These are phyloP conservation scores for Marasmius tenuissimus DNA, from an alignment of 1,284 basidiomycete species.

Conservation along the genomic window DNA sequence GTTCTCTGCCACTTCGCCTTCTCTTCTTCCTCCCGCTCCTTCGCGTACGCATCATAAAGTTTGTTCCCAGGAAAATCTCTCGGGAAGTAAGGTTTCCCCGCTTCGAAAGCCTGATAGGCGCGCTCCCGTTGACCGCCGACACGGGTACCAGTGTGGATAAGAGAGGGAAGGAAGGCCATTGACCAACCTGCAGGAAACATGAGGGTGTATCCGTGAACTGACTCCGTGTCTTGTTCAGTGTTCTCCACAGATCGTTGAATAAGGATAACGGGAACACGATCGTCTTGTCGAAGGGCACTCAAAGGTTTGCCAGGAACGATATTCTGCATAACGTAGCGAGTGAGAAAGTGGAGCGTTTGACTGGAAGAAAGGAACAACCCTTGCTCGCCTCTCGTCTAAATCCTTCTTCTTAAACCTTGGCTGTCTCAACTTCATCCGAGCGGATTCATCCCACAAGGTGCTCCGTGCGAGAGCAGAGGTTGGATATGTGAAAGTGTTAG, in stretches of 20 bases:
- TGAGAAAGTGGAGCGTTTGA: not conserved
- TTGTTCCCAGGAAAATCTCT: constrained; percentile 68
- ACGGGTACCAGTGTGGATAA: constrained; percentile 78
- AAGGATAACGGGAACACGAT: constrained; percentile 79
- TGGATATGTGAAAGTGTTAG: constrained; percentile 48
- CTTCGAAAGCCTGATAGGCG: constrained; percentile 77
- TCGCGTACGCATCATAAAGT: constrained; percentile 52
- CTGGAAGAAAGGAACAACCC: constrained; percentile 42
- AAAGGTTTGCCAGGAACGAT: constrained; percentile 76
- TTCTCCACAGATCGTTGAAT: constrained; percentile 74
- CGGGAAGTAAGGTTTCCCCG: constrained; percentile 76
- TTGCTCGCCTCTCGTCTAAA: constrained; percentile 74
- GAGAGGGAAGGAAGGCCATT: constrained; percentile 83
- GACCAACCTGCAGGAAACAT: constrained; percentile 85
- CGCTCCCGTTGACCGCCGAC: constrained; percentile 81
- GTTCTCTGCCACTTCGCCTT: constrained; percentile 71
- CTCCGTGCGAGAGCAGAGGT: constrained; percentile 58
- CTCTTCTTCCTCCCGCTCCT: constrained; percentile 49
- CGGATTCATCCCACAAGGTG: constrained; percentile 69
- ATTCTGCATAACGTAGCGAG: constrained; percentile 42
- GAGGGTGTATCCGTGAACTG: constrained; percentile 82
- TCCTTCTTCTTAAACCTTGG: constrained; percentile 82
- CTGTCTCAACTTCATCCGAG: constrained; percentile 51
- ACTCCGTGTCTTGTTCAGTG: constrained; percentile 30
- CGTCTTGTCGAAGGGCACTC: constrained; percentile 66